Base-by-base conservation (phyloP, 805 yeast genomes). In the Myxozyma neglecta region DNA sequence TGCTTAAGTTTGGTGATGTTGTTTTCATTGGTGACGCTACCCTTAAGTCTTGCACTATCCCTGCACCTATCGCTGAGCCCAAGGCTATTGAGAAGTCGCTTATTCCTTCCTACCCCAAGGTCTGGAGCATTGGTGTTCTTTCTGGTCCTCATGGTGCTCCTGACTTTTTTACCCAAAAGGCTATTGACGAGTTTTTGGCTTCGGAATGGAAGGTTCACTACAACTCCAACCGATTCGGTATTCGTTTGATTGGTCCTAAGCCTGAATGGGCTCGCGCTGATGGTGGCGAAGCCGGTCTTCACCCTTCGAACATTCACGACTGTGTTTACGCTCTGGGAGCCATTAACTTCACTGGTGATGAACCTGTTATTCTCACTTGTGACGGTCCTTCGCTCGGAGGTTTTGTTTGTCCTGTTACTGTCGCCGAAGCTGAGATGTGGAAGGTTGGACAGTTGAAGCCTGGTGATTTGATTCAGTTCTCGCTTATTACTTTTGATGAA, bases 331-430 rank as follows among this genome's bases (percentile, higher is more conserved):
- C 98, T 0, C 78, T 91, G 56, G 98, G 99, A 70, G 98, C 99
- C 35, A 87, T 93, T 74, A 94, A 94, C 76, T 94, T 94, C 74
- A 94, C 98, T 40, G 99, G 99, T 76, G 98, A 94, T 76, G 98
- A 93, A 76, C 98, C 98, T 0, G 99, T 93, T 39, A 91, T 93
- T 66, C 81, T 93, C 74, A 90, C 98, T 1, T 90, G 97, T 73
- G 99, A 93, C 77, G 98, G 98, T 66, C 98, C 99, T 46, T 89
- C 97, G 10, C 83, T 93, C 60, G 98, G 99, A 72, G 99, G 99
- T 0, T 94, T 93, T 72, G 97, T 93, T 39, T 93, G 98, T 76
- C 88, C 91, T 72, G 97, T 96, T 8, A 97, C 94, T 62, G 96
- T 94, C 67, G 89, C 90, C 13, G 96, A 91, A 71, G 90, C 96